Conservation (phyloP, 306 rosid genomes). For the Casuarina cunninghamiana region DNA sequence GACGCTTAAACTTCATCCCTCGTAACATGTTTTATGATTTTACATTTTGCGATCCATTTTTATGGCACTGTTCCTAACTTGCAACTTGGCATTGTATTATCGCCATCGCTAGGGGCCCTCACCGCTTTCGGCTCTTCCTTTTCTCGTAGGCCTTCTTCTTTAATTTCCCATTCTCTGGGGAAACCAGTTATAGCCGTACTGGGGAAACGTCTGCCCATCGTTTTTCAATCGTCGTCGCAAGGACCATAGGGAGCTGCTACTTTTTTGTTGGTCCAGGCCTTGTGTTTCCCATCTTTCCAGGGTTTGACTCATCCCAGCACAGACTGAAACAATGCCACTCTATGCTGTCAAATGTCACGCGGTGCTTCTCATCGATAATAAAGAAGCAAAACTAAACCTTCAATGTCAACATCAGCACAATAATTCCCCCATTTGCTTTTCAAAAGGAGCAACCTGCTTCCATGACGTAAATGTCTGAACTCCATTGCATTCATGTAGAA, state of each 20-base stretch:
- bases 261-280: neutral
- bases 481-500: neutral
- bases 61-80: neutral
- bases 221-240: constrained; percentile 15
- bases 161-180: no score
- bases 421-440: constrained; percentile 20
- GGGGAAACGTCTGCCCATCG: constrained; percentile 13
- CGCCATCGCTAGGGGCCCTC: neutral
- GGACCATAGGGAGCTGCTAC: constrained; percentile 18
- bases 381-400: constrained; percentile 15
- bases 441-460: constrained; percentile 11
- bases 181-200: neutral
- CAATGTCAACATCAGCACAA: constrained; percentile 27
- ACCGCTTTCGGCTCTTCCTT: no score
- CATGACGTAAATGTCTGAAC: constrained; percentile 16
- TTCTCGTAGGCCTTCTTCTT: no score
- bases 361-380: constrained; percentile 20
- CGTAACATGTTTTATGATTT: neutral
- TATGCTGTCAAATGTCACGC: constrained; percentile 33
- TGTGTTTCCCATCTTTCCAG: neutral
- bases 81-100: constrained; percentile 26
- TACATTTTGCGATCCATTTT: neutral
- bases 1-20: no score
- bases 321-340: constrained; percentile 13
- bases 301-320: constrained; percentile 3